Base-by-base conservation (phyloP, 2,329 filamentous ascomycete genomes). In the Ascochyta koolunga region DNA sequence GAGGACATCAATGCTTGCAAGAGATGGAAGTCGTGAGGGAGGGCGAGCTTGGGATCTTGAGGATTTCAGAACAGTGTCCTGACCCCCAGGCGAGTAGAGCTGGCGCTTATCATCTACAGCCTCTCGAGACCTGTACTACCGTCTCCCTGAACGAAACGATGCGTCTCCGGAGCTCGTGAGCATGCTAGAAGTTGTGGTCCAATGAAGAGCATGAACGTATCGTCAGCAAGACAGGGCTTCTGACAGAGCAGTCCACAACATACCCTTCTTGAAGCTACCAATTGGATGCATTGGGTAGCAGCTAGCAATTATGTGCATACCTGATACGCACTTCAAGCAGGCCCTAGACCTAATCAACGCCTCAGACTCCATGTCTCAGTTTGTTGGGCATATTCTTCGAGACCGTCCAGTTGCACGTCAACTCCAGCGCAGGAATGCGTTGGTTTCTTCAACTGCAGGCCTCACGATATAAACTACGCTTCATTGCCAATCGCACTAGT, bases 111-210 rank as follows among this genome's bases (percentile, higher is more conserved):
- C 50, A 58, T 59, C 52, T 60, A 61, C 51, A 54, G 53, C 53
- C 47, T 65, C 64, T 52, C 62, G 60, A 56, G 59, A 66, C 57
- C 58, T 74, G 71, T 73, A 70, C 65, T 38, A 70, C 69, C 38
- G 41, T 56, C 48, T 59, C 18, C 59, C 50, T 57, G 56, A 58
- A 37, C 61, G 56, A 48, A 60, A 60, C 52, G 42, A 61, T 49
- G 63, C 58, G 47, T 58, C 54, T 60, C 42, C 58, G 65, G 60
- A 39, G 58, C 50, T 42, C 59, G 47, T 49, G 50, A 53, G 58
- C 40, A 58, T 50, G 47, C 41, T 53, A 24, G 53, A 51, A 18
- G 18, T 16, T 49, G 29, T 59, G 37, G 56, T 54, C 70, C 71
- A 73, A 73, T 71, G 44, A 66, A 39, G 59, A 53, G 51, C 35